Evolutionary conservation across 495 filamentous ascomycete genomes (phyloP), one percentile per base, ranked within the genome.

Genomic region (Filosporella fistucella): DNA sequence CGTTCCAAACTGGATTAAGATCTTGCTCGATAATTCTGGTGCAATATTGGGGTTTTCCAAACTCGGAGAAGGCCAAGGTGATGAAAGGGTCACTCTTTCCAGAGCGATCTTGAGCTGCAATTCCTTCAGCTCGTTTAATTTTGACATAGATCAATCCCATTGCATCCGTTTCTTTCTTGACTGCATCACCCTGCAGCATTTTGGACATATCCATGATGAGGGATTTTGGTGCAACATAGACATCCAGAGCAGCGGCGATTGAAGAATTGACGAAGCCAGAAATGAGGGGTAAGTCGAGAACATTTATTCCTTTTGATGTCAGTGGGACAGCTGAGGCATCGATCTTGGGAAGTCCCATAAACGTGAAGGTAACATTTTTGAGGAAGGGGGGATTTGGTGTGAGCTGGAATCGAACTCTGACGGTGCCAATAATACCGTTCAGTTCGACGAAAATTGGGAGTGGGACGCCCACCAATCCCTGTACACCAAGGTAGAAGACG

Each of bases 41-140:
- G 58, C 82, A 85, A 59, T 85, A 86, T 78, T 85, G 84, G 7
- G 82, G 82, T 64, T 86, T 86, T 16, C 82, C 81, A 38, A 84
- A 86, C 49, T 86, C 84, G 12, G 79, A 84, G 66, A 83, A 84
- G 0, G 81, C 74, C 16, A 85, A 66, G 36, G 76, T 79, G 61
- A 86, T 85, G 52, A 85, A 86, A 0, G 82, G 82, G 57, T 86
- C 82, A 42, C 79, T 83, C 37, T 81, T 82, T 12, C 82, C 82
- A 42, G 75, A 70, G 24, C 74, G 68, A 20, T 47, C 45, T 26
- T 47, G 45, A 3, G 33, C 45, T 28, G 45, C 21, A 23, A 47
- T 47, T 0, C 68, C 69, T 33, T 56, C 66, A 8, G 70, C 72
- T 20, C 63, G 59, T 40, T 66, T 69, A 45, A 77, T 68, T 13